Base-by-base conservation (phyloP, 1,284 basidiomycete species). In the Heterobasidion annosum region DNA sequence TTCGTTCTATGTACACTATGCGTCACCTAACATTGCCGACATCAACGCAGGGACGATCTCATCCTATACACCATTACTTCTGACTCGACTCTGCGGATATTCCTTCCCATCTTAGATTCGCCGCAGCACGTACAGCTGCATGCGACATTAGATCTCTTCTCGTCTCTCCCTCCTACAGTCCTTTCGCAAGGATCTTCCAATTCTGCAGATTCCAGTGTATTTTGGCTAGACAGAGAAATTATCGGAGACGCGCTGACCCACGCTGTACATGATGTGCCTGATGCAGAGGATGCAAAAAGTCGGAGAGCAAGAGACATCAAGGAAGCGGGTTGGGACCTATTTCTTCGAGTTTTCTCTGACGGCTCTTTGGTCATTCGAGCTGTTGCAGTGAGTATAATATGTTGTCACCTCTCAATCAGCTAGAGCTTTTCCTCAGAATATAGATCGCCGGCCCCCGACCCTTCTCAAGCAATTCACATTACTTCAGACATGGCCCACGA, bases 401-500 rank as follows among this genome's bases (percentile, higher is more conserved):
- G 51, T 44, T 52, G 15, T 35, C 25, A 42, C 18, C 43, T 34
- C 57, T 46, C 25, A 25, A 35, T 48, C 9, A 7, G 45, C 2
- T 13, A 25, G 9, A 54, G 40, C 42, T 18, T 50, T 16, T 45
- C 15, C 34, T 50, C 54, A 82, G 92, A 93, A 95, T 67, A 83
- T 96, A 58, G 91, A 95, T 64, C 78, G 87, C n/a, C 80, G 87
- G 59, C 93, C 93, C 5, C 93, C 93, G 1, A 93, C 92, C 1
- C 73, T 95, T 8, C 75, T 95, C 37, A 83, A 80, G 63, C 83
- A 89, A 52, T 85, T 91, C 62, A 82, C 80, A 2, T 69, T 93
- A 13, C 80, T 88, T 32, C 79, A 84, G 56, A 78, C 81, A 3
- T 73, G 73, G 9, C 76, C 82, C 12, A 68, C 70, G 1, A 67